phyloP scores from a whole-genome alignment of 768 basidiomycete genomes.

The Heimioporus sp. region DNA sequence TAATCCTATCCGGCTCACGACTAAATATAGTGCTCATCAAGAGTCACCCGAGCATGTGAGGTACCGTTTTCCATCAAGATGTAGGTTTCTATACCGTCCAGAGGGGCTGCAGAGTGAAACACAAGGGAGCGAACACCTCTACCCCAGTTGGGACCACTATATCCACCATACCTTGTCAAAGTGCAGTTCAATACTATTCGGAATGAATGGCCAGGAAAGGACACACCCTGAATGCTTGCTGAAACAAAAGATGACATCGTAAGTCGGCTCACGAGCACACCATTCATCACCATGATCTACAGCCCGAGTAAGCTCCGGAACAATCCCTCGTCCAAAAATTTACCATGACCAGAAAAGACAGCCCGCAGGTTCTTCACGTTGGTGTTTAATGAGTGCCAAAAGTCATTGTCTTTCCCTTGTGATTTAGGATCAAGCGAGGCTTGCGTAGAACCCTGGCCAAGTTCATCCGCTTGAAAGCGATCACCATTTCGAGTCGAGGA shows the following conservation, averaged over 20 bases:
- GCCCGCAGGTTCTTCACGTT: slow-evolving; percentile 66
- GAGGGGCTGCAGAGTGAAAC: slow-evolving; percentile 50
- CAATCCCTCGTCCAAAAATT: slow-evolving; percentile 1
- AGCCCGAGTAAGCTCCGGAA: neutral
- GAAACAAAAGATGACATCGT: slow-evolving; percentile 71
- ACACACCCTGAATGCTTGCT: slow-evolving; percentile 69
- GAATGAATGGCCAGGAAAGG: neutral
- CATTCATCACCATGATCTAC: slow-evolving; percentile 78
- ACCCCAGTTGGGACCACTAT: slow-evolving; percentile 52
- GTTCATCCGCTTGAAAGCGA: slow-evolving; percentile 43
- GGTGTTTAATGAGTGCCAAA: slow-evolving; percentile 59
- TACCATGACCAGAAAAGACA: slow-evolving; percentile 71
- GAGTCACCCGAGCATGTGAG: slow-evolving; percentile 49
- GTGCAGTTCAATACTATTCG: neutral
- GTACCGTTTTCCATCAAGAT: slow-evolving; percentile 62
- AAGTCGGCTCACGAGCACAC: slow-evolving; percentile 66
- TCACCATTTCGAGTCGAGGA: neutral
- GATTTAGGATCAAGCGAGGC: slow-evolving; percentile 39
- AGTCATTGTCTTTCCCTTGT: slow-evolving; percentile 50
- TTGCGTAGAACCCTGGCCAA: slow-evolving; percentile 61
- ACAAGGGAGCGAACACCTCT: slow-evolving; percentile 64
- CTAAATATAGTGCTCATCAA: slow-evolving; percentile 42
- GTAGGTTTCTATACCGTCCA: slow-evolving; percentile 54
- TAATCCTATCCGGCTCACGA: neutral
- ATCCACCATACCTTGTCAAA: slow-evolving; percentile 59